phyloP scores from a whole-genome alignment of 148 eudicot species.

The Spergularia bocconei region DNA sequence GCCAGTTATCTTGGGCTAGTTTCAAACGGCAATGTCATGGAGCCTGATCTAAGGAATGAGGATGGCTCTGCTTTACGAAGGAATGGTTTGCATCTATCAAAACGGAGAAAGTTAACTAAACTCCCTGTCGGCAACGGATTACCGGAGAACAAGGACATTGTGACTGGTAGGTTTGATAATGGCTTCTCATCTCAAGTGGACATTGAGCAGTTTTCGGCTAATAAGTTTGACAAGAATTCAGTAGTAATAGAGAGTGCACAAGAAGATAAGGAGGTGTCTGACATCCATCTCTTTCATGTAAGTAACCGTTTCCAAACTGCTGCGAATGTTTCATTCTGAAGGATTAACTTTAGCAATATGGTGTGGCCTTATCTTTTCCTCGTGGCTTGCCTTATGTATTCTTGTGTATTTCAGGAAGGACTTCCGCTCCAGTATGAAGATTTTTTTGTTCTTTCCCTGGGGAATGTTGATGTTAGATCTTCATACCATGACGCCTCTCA shows the following conservation, averaged over 20 bases:
- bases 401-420: slow-evolving; percentile 43
- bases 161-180: slow-evolving; percentile 19
- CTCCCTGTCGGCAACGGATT: slow-evolving; percentile 27
- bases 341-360: slow-evolving; percentile 3
- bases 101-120: slow-evolving; percentile 31
- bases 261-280: slow-evolving; percentile 32
- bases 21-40: slow-evolving; percentile 28
- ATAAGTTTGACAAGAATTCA: slow-evolving; percentile 20
- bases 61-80: slow-evolving; percentile 31
- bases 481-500: slow-evolving; percentile 48
- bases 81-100: slow-evolving; percentile 32
- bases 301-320: slow-evolving; percentile 24
- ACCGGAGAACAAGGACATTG: slow-evolving; percentile 22
- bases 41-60: slow-evolving; percentile 32
- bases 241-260: slow-evolving; percentile 23
- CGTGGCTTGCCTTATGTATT: slow-evolving; percentile 10
- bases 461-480: slow-evolving; percentile 53
- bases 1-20: slow-evolving; percentile 43
- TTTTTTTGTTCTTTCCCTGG: slow-evolving; percentile 62
- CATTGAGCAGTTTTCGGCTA: slow-evolving; percentile 15
- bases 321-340: neutral
- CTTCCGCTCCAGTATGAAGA: slow-evolving; percentile 72
- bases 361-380: neutral
- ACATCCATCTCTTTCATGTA: slow-evolving; percentile 35
- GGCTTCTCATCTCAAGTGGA: slow-evolving; percentile 19